These are phyloP conservation scores for Epichloe uncinata DNA, from an alignment of 2,329 filamentous ascomycete species.

Conservation along the genomic window DNA sequence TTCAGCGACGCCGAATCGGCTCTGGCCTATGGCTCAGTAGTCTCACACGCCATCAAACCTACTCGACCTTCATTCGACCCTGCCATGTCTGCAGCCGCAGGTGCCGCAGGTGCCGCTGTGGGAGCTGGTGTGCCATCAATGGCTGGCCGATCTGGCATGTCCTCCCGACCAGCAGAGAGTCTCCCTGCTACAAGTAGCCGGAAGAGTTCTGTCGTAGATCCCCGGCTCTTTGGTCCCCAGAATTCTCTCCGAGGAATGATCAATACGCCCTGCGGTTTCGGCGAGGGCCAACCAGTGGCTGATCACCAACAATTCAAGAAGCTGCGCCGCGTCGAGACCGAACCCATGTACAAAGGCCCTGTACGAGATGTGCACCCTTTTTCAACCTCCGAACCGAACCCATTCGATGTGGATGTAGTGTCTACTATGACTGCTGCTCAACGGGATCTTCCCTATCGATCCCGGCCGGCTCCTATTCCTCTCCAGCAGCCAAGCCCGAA, in stretches of 20 bases:
- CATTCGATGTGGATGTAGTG: slow-evolving; percentile 43
- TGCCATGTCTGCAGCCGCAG: slow-evolving; percentile 12
- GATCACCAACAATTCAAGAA: slow-evolving; percentile 9
- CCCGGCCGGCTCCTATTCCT: slow-evolving; percentile 46
- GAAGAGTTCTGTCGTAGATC: slow-evolving; percentile 42
- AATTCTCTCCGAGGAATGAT: slow-evolving; percentile 47
- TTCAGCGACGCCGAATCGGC: slow-evolving; percentile 27
- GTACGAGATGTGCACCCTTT: slow-evolving; percentile 55
- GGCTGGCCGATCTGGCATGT: background rate
- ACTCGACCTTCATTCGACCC: background rate
- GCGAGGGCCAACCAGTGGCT: slow-evolving; percentile 23
- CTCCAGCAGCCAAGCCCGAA: slow-evolving; percentile 81
- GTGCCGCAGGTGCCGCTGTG: slow-evolving; percentile 22
- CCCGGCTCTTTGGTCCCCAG: slow-evolving; percentile 40
- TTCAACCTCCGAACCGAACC: slow-evolving; percentile 50
- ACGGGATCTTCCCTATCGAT: slow-evolving; percentile 25
- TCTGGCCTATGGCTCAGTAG: slow-evolving; percentile 22
- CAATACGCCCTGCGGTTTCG: slow-evolving; percentile 38
- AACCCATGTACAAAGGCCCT: slow-evolving; percentile 11
- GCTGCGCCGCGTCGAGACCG: slow-evolving; percentile 12
- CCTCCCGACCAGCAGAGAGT: slow-evolving; percentile 3
- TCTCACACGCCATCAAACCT: slow-evolving; percentile 13
- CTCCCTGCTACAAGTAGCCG: slow-evolving; percentile 13
- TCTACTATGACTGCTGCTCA: slow-evolving; percentile 32
- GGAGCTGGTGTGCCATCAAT: slow-evolving; percentile 12